Evolutionary conservation across 345 rosid species (phyloP).

Genomic region (Hibiscus trionum): DNA sequence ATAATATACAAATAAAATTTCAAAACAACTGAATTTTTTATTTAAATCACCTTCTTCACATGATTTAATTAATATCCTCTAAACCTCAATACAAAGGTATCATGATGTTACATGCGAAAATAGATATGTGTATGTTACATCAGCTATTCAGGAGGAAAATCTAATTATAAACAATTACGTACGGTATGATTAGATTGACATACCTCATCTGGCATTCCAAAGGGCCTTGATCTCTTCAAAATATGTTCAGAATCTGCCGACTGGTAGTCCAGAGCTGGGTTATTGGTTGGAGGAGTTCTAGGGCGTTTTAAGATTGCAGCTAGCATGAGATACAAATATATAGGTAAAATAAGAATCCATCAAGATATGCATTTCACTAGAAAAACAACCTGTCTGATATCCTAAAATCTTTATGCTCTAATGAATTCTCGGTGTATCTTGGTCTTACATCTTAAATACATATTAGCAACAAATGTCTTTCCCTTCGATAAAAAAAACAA

Average conservation of each 20-base stretch:
- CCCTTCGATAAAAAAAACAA: background rate
- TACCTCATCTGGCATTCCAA: slow-evolving; percentile 74
- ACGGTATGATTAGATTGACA: background rate
- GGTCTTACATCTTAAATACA: background rate
- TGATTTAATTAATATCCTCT: background rate
- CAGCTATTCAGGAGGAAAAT: background rate
- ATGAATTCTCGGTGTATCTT: background rate
- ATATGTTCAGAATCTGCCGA: slow-evolving; percentile 74
- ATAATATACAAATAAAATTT: background rate
- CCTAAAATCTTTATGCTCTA: background rate
- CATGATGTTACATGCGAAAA: background rate
- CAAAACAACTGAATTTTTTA: too few species aligned
- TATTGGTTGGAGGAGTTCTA: slow-evolving; percentile 52
- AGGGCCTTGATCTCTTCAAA: slow-evolving; percentile 63
- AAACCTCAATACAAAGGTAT: background rate
- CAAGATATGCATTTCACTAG: background rate
- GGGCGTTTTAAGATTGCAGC: slow-evolving; percentile 66
- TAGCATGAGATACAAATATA: slow-evolving; percentile 10
- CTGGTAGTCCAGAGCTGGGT: slow-evolving; percentile 59
- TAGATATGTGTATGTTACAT: background rate
- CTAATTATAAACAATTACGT: slow-evolving; percentile 1
- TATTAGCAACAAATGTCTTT: background rate
- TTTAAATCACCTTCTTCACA: background rate
- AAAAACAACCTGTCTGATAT: background rate
- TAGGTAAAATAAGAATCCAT: background rate